phyloP scores from a whole-genome alignment of 768 basidiomycete genomes.

The Serendipita vermifera region DNA sequence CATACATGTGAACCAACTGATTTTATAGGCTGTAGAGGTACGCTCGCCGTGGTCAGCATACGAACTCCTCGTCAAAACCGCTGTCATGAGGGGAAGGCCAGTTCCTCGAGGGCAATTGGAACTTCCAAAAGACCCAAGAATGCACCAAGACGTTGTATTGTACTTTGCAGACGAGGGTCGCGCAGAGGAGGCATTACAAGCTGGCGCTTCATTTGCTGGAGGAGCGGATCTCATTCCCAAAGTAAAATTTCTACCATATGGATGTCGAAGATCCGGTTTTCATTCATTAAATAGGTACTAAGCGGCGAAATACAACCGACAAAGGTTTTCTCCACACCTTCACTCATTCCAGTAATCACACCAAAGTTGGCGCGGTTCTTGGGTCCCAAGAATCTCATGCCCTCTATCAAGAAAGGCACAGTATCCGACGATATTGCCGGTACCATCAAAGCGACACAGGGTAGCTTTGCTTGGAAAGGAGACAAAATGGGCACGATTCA shows the following conservation, averaged over 20 bases:
- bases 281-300: slow-evolving; percentile 40
- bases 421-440: slow-evolving; percentile 81
- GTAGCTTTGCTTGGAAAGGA: slow-evolving; percentile 85
- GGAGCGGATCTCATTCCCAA: slow-evolving; percentile 81
- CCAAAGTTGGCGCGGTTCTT: slow-evolving; percentile 66
- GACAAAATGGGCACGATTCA: slow-evolving; percentile 78
- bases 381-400: slow-evolving; percentile 89
- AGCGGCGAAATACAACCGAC: slow-evolving; percentile 64
- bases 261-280: not conserved
- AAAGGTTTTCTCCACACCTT: slow-evolving; percentile 71
- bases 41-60: slow-evolving; percentile 61
- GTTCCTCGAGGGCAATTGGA: slow-evolving; percentile 84
- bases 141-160: slow-evolving; percentile 62
- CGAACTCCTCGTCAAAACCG: slow-evolving; percentile 69
- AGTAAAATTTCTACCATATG: slow-evolving; percentile 31
- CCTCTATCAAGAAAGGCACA: slow-evolving; percentile 83
- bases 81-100: slow-evolving; percentile 60
- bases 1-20: not conserved
- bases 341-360: slow-evolving; percentile 64
- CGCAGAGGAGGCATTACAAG: slow-evolving; percentile 70
- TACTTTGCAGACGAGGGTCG: slow-evolving; percentile 82
- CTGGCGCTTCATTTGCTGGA: slow-evolving; percentile 85
- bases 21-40: slow-evolving; percentile 65
- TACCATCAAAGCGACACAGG: slow-evolving; percentile 66
- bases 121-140: slow-evolving; percentile 55